These are phyloP conservation scores for Ceratocystis colombiana DNA, from an alignment of 2,329 filamentous ascomycete species.

Conservation along the genomic window DNA sequence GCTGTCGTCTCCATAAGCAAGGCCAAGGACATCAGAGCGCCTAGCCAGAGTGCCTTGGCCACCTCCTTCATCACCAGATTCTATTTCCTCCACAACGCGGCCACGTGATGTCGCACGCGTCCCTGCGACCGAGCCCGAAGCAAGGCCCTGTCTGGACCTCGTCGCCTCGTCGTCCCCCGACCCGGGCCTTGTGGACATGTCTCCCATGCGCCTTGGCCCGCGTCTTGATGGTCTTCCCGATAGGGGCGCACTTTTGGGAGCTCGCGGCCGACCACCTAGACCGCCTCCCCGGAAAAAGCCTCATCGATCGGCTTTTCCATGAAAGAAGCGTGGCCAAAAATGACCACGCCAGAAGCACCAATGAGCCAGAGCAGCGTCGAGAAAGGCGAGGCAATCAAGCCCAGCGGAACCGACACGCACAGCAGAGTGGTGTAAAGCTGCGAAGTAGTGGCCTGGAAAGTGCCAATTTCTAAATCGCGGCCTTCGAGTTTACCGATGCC, in stretches of 20 bases:
- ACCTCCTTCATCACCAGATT: conserved; percentile 43
- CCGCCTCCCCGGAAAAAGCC: conserved; percentile 99
- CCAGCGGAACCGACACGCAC: conserved; percentile 71
- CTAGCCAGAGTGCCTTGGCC: conserved; percentile 23
- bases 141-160: conserved; percentile 5
- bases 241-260: conserved; percentile 86
- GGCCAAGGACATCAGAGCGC: conserved; percentile 20
- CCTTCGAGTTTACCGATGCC: conserved; percentile 85
- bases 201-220: conserved; percentile 48
- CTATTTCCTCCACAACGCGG: conserved; percentile 56
- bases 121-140: conserved; percentile 14
- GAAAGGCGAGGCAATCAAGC: conserved; percentile 75
- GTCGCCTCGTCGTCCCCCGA: conserved; percentile 26
- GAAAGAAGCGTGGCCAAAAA: conserved; percentile 86
- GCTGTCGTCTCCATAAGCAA: conserved; percentile 25
- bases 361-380: conserved; percentile 86
- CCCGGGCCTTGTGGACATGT: conserved; percentile 20
- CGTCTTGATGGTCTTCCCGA: conserved; percentile 97
- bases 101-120: conserved; percentile 30
- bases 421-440: conserved; percentile 89
- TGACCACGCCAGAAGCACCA: conserved; percentile 85
- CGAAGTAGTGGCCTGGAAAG: conserved; percentile 71
- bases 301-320: conserved; percentile 99
- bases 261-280: conserved; percentile 99
- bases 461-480: conserved; percentile 76